Percentiles rank a stretch among this genome's conserved stretches.
phyloP scores from a whole-genome alignment of 2,329 filamentous ascomycete species.

The Fusarium pininemorale region DNA sequence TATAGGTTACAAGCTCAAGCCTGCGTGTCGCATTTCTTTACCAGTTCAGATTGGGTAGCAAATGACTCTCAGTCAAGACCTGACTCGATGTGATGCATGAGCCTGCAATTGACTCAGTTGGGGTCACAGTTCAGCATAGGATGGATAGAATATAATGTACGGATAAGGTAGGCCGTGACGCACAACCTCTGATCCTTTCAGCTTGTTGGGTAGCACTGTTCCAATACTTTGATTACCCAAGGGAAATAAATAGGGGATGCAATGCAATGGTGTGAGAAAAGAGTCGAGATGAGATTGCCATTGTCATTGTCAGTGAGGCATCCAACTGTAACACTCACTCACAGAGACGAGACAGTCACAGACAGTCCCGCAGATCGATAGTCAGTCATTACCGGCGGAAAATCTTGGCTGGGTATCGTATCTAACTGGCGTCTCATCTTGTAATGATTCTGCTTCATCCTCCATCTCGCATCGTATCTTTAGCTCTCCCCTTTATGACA shows the following conservation, averaged over 20 bases:
- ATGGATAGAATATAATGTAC: not conserved
- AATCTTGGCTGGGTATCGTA: conserved; percentile 21
- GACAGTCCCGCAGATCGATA: conserved; percentile 17
- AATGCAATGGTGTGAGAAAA: conserved; percentile 23
- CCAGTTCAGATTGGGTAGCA: not conserved
- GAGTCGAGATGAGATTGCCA: conserved; percentile 27
- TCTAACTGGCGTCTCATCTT: conserved; percentile 30
- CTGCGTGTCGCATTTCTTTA: not conserved
- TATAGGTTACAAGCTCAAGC: conserved; percentile 1
- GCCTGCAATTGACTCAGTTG: conserved; percentile 26
- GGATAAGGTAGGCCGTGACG: conserved; percentile 6
- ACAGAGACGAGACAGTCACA: not conserved
- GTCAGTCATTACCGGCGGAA: conserved; percentile 22
- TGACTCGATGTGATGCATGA: conserved; percentile 27
- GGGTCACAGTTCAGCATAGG: conserved; percentile 10
- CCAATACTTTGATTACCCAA: conserved; percentile 11
- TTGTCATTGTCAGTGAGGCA: not conserved
- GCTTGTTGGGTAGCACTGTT: conserved; percentile 29
- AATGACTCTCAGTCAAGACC: conserved; percentile 25
- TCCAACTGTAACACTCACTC: not conserved
- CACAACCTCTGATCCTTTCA: conserved; percentile 18
- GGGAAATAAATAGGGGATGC: not conserved
- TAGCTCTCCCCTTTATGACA: conserved; percentile 20
- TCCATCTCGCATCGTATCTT: conserved; percentile 6
- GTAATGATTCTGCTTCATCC: conserved; percentile 13